Conservation (phyloP, 495 filamentous ascomycete genomes). For the Friedmanniomyces simplex region DNA sequence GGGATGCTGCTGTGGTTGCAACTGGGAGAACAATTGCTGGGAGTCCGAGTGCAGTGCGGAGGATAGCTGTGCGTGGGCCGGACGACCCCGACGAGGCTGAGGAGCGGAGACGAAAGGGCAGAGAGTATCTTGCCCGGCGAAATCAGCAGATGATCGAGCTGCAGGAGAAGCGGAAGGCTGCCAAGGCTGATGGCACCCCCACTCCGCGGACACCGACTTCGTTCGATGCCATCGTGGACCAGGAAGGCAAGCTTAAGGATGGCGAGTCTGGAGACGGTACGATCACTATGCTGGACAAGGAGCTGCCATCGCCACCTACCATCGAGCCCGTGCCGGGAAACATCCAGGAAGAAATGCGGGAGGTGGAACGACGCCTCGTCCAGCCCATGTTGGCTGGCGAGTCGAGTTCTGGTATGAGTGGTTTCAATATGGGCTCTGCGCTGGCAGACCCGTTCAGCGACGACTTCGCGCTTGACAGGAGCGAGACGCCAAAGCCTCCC, state of each 20-base stretch:
- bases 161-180: conserved; percentile 8
- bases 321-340: conserved; percentile 5
- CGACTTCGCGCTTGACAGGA: conserved; percentile 14
- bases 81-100: conserved; percentile 14
- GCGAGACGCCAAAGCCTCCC: conserved; percentile 12
- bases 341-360: conserved; percentile 2
- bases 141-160: conserved; percentile 20
- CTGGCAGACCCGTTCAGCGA: conserved; percentile 18
- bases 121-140: conserved; percentile 17
- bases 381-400: conserved; percentile 7
- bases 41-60: neutral
- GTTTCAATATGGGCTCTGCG: conserved; percentile 3
- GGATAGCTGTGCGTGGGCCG: conserved; percentile 10
- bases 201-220: conserved; percentile 6
- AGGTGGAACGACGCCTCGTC: conserved; percentile 2
- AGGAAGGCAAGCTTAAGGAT: conserved; percentile 10
- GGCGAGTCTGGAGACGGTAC: neutral
- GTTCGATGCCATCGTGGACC: conserved; percentile 17
- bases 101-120: conserved; percentile 16
- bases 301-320: neutral
- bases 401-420: neutral
- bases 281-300: neutral
- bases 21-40: conserved; percentile 8
- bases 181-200: neutral
- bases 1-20: conserved; percentile 10